These are phyloP conservation scores for Globisporangium nagaii DNA, from an alignment of 352 stramenopile species.

Conservation along the genomic window DNA sequence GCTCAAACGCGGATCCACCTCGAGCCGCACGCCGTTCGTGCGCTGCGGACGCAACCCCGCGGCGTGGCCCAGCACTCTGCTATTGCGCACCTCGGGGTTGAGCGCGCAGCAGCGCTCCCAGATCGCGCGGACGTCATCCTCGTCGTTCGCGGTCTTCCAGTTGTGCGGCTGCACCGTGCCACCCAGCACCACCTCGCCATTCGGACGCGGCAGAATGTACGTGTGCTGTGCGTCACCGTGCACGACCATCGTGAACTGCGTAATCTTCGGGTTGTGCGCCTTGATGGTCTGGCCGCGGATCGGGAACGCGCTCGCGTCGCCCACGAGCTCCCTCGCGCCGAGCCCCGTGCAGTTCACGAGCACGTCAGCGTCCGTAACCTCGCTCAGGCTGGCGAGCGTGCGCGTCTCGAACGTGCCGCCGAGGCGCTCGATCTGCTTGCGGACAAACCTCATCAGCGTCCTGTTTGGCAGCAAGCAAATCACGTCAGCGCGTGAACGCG, in stretches of 20 bases:
- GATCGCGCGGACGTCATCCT: constrained; percentile 34
- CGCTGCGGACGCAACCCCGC: constrained; percentile 44
- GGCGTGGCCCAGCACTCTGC: constrained; percentile 29
- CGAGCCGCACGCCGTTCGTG: constrained; percentile 34
- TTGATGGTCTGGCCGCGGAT: constrained; percentile 63
- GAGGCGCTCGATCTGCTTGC: constrained; percentile 30
- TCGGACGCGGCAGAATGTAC: constrained; percentile 61
- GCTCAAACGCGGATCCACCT: constrained; percentile 25
- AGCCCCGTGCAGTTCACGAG: constrained; percentile 63
- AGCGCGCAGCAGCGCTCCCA: constrained; percentile 42
- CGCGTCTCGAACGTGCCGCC: constrained; percentile 52
- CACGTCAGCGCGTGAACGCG: neutral
- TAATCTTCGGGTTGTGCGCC: constrained; percentile 47
- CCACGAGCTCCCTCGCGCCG: constrained; percentile 34
- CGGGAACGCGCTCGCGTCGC: constrained; percentile 36
- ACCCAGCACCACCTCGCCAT: constrained; percentile 55
- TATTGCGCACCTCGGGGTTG: constrained; percentile 35
- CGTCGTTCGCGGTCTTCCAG: constrained; percentile 33
- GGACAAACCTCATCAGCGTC: constrained; percentile 44
- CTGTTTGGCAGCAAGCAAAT: constrained; percentile 13
- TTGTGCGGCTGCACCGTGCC: constrained; percentile 64
- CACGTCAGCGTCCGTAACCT: constrained; percentile 34
- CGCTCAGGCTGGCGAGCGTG: constrained; percentile 24
- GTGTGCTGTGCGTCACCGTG: constrained; percentile 40
- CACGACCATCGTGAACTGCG: constrained; percentile 42